A percentile compares a stretch with the other conserved stretches of the same genome.
Conservation (phyloP, 768 basidiomycete genomes). For the Auriculariales sp. region DNA sequence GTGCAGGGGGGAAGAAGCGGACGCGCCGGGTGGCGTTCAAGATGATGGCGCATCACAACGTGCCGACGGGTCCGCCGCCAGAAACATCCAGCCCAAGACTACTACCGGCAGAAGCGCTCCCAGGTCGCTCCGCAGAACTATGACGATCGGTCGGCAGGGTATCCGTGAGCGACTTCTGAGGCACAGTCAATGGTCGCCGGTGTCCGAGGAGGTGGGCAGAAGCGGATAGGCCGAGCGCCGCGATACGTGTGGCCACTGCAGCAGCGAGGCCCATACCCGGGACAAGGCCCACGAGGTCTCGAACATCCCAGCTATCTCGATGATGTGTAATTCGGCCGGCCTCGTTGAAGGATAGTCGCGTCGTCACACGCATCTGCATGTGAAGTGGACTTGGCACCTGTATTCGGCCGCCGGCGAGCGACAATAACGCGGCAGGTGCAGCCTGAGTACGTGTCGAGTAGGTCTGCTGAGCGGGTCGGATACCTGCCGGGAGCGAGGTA, state of each 20-base stretch:
- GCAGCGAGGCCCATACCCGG: constrained; percentile 54
- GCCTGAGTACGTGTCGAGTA: constrained; percentile 1
- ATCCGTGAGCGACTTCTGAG: background rate
- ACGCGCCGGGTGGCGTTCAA: too few relatives aligned
- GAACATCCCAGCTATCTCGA: constrained; percentile 69
- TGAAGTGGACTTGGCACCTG: constrained; percentile 58
- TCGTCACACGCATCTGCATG: constrained; percentile 54
- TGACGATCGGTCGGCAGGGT: too few relatives aligned
- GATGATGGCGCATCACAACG: too few relatives aligned
- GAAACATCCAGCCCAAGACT: too few relatives aligned
- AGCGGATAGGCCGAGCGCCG: constrained; percentile 41
- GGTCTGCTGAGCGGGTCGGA: constrained; percentile 4
- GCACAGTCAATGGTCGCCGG: background rate
- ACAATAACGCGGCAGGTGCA: constrained; percentile 31
- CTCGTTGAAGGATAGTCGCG: constrained; percentile 66
- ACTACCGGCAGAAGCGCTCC: too few relatives aligned
- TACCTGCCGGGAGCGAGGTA: constrained; percentile 11
- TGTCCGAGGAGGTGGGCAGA: constrained; percentile 6
- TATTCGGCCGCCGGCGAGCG: constrained; percentile 42
- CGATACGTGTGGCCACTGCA: constrained; percentile 52
- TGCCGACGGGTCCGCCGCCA: too few relatives aligned
- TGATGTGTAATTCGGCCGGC: constrained; percentile 69
- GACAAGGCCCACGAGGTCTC: constrained; percentile 58
- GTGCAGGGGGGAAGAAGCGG: too few relatives aligned
- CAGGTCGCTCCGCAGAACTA: too few relatives aligned